Base-by-base conservation (phyloP, 371 early-diverging fungal species). In the Coemansia sp. region DNA sequence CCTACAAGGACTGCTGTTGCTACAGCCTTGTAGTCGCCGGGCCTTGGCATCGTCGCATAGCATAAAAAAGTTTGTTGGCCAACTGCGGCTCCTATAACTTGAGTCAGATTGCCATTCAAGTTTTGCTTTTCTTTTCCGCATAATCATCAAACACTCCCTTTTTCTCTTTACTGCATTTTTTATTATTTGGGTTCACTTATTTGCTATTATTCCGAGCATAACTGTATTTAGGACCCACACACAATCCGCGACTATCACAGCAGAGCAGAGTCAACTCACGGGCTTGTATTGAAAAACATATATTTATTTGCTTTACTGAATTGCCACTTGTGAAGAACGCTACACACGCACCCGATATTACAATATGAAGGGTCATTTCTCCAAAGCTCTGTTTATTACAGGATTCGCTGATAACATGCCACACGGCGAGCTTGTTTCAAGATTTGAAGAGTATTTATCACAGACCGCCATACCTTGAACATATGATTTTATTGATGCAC, bases 381-480 rank as follows among this genome's bases (percentile, higher is more conserved):
- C 67, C 23, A 54, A 67, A 9, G 64, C 53, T 40, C 63, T 75
- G 13, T 75, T 71, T 49, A 67, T 71, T n/a, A 64, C 68, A n/a
- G 76, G 76, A 11, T 75, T 71, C 24, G 56, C 65, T 7, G 64
- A 44, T 13, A 64, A 52, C 19, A 56, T 75, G 39, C 39, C 65
- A 2, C 76, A 65, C 41, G 72, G 65, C 7, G 72, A 67, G 44
- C 72, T 75, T 12, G 58, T 61, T 13, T 60, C 61, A 46, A 60
- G 58, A 23, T 75, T 75, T 71, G 76, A 70, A 70, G 70, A 70
- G 73, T 73, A 70, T 57, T 69, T 51, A 55, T 46, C 24, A 23
- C 40, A 29, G 26, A 15, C 11, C 15, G 26, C 13, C 24, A 5
- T 12, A 3, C n/a, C 4, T 53, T 24, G 12, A 26, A n/a, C 54